Evolutionary conservation across 164 flowering plant genomes (phyloP), one percentile per base, ranked within the genome.

Genomic region (Vitis labrusca): DNA sequence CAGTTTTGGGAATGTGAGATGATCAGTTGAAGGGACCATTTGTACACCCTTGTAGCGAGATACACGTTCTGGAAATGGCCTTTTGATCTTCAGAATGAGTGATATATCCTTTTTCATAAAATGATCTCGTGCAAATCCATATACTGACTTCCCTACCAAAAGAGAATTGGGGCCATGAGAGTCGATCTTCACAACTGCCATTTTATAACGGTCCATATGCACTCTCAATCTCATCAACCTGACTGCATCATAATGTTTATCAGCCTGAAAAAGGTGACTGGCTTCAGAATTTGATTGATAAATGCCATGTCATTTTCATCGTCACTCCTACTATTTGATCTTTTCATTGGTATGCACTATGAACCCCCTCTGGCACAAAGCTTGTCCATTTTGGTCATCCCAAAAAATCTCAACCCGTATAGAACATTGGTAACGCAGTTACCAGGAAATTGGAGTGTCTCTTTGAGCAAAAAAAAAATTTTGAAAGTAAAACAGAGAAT

Each of bases 161-260:
- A 95, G 94, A 65, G 92, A 75, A 77, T 89, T 73, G 32, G 99
- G 99, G 50, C 81, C 85, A 63, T 91, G 92, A 11, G 86, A 81
- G 75, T 82, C 97, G 63, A 95, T 95, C 81, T 87, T 92, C 67
- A 96, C 88, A 73, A 95, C 98, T 51, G 96, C 97, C 99, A 92
- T 95, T 85, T 93, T 93, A 72, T 93, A 77, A 82, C 90, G 96
- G 67, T 92, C 97, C 93, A 88, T 91, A 87, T 27, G 63, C 75
- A 74, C 72, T 69, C 50, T 79, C 81, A 58, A 78, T 73, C 8
- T 80, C 92, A 76, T 78, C 84, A 69, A 80, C 80, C 69, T 73
- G 61, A 79, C 75, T 27, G 76, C 73, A 55, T 77, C 82, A 78
- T 76, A 87, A 65, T 81, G 85, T 61, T 75, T 85, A 84, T 79